Percentiles rank a stretch among this genome's conserved stretches.
Evolutionary conservation across 306 rosid species (phyloP).

Genomic region (Sindora glabra): DNA sequence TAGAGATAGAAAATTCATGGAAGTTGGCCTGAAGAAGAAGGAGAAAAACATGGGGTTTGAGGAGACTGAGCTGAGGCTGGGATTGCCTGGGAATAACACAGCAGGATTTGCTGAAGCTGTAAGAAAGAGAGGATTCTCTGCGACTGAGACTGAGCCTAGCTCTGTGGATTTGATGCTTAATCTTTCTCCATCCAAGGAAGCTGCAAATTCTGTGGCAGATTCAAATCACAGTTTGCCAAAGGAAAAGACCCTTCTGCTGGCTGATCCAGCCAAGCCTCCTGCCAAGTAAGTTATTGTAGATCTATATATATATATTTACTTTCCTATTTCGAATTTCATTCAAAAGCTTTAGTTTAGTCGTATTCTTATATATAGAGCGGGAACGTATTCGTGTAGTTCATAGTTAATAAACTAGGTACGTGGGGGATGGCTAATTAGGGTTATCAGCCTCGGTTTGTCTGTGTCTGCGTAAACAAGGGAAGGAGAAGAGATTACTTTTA

Average conservation of each 20-base stretch:
- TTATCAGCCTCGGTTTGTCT: no score
- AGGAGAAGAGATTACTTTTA: no score
- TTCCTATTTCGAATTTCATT: neutral
- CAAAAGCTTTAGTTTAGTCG: neutral
- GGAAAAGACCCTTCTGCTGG: slow-evolving; percentile 36
- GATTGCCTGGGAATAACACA: slow-evolving; percentile 47
- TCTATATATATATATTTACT: neutral
- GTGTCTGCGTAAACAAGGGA: no score
- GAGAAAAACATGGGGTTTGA: slow-evolving; percentile 39
- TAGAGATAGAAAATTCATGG: slow-evolving; percentile 11
- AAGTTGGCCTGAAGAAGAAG: slow-evolving; percentile 1
- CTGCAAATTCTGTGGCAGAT: neutral
- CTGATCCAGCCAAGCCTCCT: slow-evolving; percentile 73
- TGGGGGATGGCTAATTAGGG: no score
- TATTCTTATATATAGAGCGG: neutral
- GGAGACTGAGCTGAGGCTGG: slow-evolving; percentile 75
- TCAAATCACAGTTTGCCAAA: slow-evolving; percentile 16
- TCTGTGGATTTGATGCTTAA: slow-evolving; percentile 50
- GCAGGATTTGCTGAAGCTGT: neutral
- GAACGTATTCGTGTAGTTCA: no score
- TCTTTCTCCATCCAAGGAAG: slow-evolving; percentile 38
- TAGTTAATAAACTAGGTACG: no score
- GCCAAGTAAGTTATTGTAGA: slow-evolving; percentile 52
- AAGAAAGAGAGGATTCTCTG: slow-evolving; percentile 56
- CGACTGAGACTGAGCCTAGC: slow-evolving; percentile 18